These are phyloP conservation scores for Daedaleopsis sinensis DNA, from an alignment of 768 basidiomycete genomes.

Conservation along the genomic window DNA sequence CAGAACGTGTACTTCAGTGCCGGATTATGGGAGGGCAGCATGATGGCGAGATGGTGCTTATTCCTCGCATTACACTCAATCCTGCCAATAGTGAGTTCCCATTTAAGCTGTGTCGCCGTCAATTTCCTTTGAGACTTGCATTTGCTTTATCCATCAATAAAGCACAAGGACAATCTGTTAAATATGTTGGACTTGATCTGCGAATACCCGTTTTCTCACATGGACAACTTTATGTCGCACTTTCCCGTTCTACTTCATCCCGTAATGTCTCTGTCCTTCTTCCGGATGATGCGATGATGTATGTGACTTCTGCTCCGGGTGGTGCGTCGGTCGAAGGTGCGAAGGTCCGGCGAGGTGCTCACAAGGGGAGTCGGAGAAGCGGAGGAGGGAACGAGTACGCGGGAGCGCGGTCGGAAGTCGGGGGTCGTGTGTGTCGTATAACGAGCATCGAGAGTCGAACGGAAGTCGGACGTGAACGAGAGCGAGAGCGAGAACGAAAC, in stretches of 20 bases:
- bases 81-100: constrained; percentile 34
- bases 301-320: too few relatives aligned
- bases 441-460: too few relatives aligned
- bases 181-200: constrained; percentile 45
- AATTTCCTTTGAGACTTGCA: constrained; percentile 47
- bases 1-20: constrained; percentile 36
- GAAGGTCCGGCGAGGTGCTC: neutral
- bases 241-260: constrained; percentile 39
- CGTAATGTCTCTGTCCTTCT: constrained; percentile 34
- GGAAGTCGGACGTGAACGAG: too few relatives aligned
- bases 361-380: too few relatives aligned
- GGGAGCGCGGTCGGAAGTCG: too few relatives aligned
- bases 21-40: constrained; percentile 40
- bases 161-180: constrained; percentile 49
- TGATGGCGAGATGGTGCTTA: constrained; percentile 32
- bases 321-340: too few relatives aligned
- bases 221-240: constrained; percentile 49
- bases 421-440: too few relatives aligned
- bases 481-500: too few relatives aligned
- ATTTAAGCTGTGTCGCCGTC: constrained; percentile 32
- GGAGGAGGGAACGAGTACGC: too few relatives aligned
- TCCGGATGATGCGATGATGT: neutral
- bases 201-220: constrained; percentile 41
- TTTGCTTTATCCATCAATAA: constrained; percentile 38
- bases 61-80: constrained; percentile 37